Evolutionary conservation across 192 early-diverging fungal genomes (phyloP), one percentile per base, ranked within the genome.

Genomic region (Coemansia umbellata): DNA sequence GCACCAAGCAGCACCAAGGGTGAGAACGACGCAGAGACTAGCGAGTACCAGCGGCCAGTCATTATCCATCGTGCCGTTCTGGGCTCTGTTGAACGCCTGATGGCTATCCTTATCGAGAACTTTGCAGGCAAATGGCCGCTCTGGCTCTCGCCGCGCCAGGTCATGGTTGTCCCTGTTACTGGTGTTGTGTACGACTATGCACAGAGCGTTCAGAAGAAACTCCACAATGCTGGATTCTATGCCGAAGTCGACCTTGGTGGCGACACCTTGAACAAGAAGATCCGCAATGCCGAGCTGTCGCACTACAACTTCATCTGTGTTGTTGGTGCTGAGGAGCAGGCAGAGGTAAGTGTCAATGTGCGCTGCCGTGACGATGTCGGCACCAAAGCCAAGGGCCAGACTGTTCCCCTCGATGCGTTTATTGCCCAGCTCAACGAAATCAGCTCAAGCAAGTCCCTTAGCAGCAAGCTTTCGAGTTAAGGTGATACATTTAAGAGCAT

Each of bases 41-140:
- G 55, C 42, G 80, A 69, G 50, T 74, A 78, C 63, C 65, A 87
- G 77, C 88, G 94, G 10, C 96, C 96, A 27, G 88, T 99, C 22
- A 99, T 99, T 76, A 99, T 99, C 55, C 96, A 99, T 69, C 93
- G 96, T 47, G 94, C 96, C 10, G 87, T 99, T 53, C 81, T 99
- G 39, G 96, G 96, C 22, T 92, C 89, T n/a, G 80, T 99, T 23
- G 96, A 99, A 78, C 87, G 96, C 47, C 84, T 92, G 83, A 85
- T 91, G 78, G 96, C 88, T 19, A 96, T 99, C 69, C 76, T 99
- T 55, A 94, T 86, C 15, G 96, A 99, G 81, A 83, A 89, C 79
- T 97, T 89, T 80, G 94, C 79, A 43, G 96, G 96, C 55, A 95
- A 95, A 63, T 97, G 93, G 92, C 94, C 94, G 22, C 87, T 99